These are phyloP conservation scores for Penicillium odoratum DNA, from an alignment of 495 filamentous ascomycete species.

Conservation along the genomic window DNA sequence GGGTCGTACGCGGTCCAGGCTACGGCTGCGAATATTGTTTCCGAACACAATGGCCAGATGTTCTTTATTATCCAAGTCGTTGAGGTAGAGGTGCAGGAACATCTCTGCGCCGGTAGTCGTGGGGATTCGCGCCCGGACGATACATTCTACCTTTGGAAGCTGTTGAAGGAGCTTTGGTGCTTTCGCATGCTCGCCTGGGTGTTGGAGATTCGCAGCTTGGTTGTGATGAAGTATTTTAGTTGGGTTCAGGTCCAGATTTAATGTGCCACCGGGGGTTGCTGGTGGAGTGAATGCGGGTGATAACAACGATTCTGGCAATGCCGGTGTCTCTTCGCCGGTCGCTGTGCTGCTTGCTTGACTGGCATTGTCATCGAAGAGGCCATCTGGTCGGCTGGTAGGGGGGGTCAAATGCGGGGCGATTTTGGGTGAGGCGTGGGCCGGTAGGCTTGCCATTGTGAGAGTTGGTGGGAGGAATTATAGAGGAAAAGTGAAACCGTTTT, in stretches of 20 bases:
- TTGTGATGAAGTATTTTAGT: conserved; percentile 39
- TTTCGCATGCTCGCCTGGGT: conserved; percentile 49
- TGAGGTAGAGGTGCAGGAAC: conserved; percentile 94
- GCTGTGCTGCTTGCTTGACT: conserved; percentile 25
- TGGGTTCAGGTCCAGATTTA: conserved; percentile 40
- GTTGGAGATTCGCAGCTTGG: conserved; percentile 25
- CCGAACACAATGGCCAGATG: conserved; percentile 99
- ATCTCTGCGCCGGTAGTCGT: conserved; percentile 90
- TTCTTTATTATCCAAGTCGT: conserved; percentile 90
- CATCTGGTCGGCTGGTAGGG: conserved; percentile 17
- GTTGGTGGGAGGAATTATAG: conserved; percentile 1
- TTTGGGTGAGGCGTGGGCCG: conserved; percentile 53
- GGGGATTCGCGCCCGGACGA: conserved; percentile 81
- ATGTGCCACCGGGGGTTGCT: conserved; percentile 64
- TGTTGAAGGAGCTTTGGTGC: conserved; percentile 65
- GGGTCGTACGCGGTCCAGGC: conserved; percentile 73
- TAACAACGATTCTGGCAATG: conserved; percentile 56
- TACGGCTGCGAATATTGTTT: conserved; percentile 72
- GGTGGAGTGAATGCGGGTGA: conserved; percentile 81
- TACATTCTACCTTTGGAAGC: conserved; percentile 74
- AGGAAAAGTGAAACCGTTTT: neutral
- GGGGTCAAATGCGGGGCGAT: conserved; percentile 44
- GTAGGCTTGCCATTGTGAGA: conserved; percentile 49
- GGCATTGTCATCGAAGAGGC: conserved; percentile 19
- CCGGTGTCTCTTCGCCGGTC: conserved; percentile 34